phyloP scores from a whole-genome alignment of 768 basidiomycete genomes.

The Candolleomyces efflorescens region DNA sequence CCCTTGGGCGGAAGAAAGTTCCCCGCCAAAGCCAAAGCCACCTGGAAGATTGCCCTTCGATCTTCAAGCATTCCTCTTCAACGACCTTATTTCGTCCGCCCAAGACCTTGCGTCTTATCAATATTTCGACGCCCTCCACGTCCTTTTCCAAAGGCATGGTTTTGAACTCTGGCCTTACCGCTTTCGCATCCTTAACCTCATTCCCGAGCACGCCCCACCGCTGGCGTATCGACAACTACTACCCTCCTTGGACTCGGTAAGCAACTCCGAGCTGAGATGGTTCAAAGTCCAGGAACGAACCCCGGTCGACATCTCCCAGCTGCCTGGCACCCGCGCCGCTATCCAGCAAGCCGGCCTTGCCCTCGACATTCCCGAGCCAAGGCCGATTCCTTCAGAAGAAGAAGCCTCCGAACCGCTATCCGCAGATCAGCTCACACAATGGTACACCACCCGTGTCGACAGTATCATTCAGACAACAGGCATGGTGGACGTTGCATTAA shows the following conservation, averaged over 20 bases:
- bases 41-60: conserved; percentile 35
- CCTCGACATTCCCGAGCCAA: conserved; percentile 11
- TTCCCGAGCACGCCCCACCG: conserved; percentile 74
- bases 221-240: conserved; percentile 57
- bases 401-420: conserved; percentile 30
- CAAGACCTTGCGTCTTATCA: conserved; percentile 62
- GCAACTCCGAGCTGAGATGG: conserved; percentile 37
- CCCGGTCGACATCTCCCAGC: conserved; percentile 58
- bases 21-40: conserved; percentile 26
- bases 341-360: conserved; percentile 24
- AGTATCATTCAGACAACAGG: conserved; percentile 62
- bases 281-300: conserved; percentile 42
- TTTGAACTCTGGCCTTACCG: conserved; percentile 63
- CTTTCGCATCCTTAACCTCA: conserved; percentile 60
- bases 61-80: conserved; percentile 60
- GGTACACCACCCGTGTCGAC: conserved; percentile 73
- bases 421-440: conserved; percentile 51
- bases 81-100: conserved; percentile 54
- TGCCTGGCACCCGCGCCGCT: conserved; percentile 35
- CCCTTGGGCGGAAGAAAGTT: conserved; percentile 59
- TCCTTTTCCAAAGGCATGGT: conserved; percentile 57
- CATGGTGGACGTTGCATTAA: conserved; percentile 74
- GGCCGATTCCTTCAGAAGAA: conserved; percentile 7
- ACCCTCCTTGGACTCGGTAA: conserved; percentile 51
- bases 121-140: conserved; percentile 51